phyloP scores from a whole-genome alignment of 2,329 filamentous ascomycete species.

The Nemania abortiva region DNA sequence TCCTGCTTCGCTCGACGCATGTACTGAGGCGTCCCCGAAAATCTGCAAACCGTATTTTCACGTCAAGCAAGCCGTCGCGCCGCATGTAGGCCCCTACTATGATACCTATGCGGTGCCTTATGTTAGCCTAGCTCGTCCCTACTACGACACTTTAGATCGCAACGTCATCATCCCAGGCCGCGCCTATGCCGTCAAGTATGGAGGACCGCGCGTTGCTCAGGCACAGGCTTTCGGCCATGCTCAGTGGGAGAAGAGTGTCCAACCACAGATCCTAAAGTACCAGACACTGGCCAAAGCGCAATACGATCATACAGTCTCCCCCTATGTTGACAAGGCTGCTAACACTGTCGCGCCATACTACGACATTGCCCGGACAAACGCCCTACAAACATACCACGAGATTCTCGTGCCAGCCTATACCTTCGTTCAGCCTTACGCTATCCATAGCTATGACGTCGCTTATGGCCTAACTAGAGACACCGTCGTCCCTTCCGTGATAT shows the following conservation, averaged over 20 bases:
- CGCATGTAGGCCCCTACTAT: slow-evolving; percentile 88
- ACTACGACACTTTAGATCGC: slow-evolving; percentile 73
- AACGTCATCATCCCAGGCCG: slow-evolving; percentile 76
- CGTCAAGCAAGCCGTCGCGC: slow-evolving; percentile 71
- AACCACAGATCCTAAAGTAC: slow-evolving; percentile 78
- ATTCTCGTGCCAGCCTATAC: slow-evolving; percentile 81
- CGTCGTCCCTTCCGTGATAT: slow-evolving; percentile 77
- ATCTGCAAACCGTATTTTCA: slow-evolving; percentile 88
- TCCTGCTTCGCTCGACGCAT: slow-evolving; percentile 74
- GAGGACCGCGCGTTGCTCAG: slow-evolving; percentile 77
- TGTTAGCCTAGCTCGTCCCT: slow-evolving; percentile 80
- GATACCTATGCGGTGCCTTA: slow-evolving; percentile 86
- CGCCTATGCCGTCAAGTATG: slow-evolving; percentile 77
- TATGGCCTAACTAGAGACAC: slow-evolving; percentile 76
- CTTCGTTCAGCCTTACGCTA: slow-evolving; percentile 78
- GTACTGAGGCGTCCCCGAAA: slow-evolving; percentile 76
- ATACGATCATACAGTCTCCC: slow-evolving; percentile 79
- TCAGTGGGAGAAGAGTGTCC: slow-evolving; percentile 83
- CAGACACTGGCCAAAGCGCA: slow-evolving; percentile 70
- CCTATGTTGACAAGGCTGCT: slow-evolving; percentile 75
- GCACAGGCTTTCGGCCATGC: slow-evolving; percentile 73
- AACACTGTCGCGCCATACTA: slow-evolving; percentile 78
- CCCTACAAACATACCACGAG: slow-evolving; percentile 76
- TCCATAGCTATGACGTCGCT: slow-evolving; percentile 74
- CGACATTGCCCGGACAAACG: slow-evolving; percentile 70